Evolutionary conservation across 768 basidiomycete species (phyloP).

Genomic region (Filobasidium floriforme): DNA sequence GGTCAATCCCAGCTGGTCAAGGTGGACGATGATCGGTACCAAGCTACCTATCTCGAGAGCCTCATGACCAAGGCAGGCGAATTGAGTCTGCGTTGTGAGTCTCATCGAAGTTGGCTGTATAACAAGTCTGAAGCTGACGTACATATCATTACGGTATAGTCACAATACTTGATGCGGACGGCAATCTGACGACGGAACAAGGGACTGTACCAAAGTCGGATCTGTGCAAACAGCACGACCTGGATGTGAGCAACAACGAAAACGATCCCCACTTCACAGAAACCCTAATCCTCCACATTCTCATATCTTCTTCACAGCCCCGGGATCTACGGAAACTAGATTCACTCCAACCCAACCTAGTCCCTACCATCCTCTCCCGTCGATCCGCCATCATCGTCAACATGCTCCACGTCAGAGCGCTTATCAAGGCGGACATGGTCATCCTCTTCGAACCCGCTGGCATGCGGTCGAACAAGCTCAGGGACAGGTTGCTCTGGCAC

Average conservation of each 20-base stretch:
- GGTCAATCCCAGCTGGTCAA: not conserved
- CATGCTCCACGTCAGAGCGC: constrained; percentile 85
- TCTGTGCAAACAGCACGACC: constrained; percentile 72
- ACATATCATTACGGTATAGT: constrained; percentile 47
- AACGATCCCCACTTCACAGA: not conserved
- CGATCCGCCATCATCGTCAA: constrained; percentile 86
- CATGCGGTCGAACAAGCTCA: constrained; percentile 54
- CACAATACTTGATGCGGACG: constrained; percentile 77
- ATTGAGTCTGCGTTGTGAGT: constrained; percentile 82
- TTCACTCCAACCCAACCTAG: constrained; percentile 83
- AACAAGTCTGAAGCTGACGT: constrained; percentile 19
- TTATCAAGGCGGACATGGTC: constrained; percentile 86
- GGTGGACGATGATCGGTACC: constrained; percentile 13
- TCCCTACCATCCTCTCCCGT: constrained; percentile 85
- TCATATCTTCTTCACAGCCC: constrained; percentile 51
- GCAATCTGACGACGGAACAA: constrained; percentile 49
- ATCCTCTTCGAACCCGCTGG: constrained; percentile 86
- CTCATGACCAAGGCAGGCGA: constrained; percentile 61
- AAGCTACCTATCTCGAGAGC: constrained; percentile 35
- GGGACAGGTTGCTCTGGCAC: constrained; percentile 12
- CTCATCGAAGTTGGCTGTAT: not conserved
- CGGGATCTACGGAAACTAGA: constrained; percentile 96
- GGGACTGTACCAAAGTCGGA: constrained; percentile 72
- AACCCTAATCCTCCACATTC: not conserved
- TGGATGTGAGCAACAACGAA: constrained; percentile 62